Percentiles rank a stretch among this genome's conserved stretches.
phyloP scores from a whole-genome alignment of 176 grass and related monocot genomes.

The Miscanthus lutarioriparius region DNA sequence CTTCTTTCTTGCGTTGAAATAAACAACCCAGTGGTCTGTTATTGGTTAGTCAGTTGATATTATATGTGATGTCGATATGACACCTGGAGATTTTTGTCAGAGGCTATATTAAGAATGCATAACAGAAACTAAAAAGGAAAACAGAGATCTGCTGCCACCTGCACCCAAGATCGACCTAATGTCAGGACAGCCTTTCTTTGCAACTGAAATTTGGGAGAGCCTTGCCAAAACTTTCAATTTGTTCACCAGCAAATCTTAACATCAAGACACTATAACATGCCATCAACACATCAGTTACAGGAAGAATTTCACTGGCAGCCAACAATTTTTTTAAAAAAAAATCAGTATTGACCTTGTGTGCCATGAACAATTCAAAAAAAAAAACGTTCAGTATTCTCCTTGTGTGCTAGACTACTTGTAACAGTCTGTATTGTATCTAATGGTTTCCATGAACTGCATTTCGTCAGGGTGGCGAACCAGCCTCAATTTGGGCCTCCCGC shows the following conservation, averaged over 20 bases:
- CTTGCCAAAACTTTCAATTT: not conserved
- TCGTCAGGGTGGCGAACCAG: constrained; percentile 76
- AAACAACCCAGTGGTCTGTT: not conserved
- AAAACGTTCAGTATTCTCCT: not conserved
- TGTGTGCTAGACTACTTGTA: not conserved
- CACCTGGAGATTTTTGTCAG: not conserved
- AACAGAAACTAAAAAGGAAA: constrained; percentile 7
- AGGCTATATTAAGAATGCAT: not conserved
- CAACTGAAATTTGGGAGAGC: not conserved
- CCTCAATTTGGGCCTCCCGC: constrained; percentile 72
- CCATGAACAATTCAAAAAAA: not conserved
- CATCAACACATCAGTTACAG: not conserved
- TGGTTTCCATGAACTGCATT: not conserved
- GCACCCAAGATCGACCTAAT: not conserved
- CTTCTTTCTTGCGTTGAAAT: constrained; percentile 30
- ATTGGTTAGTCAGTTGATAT: constrained; percentile 6
- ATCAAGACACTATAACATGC: not conserved
- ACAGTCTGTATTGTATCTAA: not conserved
- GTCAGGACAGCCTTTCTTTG: not conserved
- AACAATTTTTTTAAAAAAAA: not conserved
- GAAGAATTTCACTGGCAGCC: not conserved
- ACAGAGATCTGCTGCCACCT: not conserved
- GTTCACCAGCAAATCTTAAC: not conserved
- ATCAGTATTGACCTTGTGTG: too few relatives aligned
- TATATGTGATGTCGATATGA: not conserved